These are phyloP conservation scores for Trichoderma brevicompactum DNA, from an alignment of 2,329 filamentous ascomycete genomes.

Conservation along the genomic window DNA sequence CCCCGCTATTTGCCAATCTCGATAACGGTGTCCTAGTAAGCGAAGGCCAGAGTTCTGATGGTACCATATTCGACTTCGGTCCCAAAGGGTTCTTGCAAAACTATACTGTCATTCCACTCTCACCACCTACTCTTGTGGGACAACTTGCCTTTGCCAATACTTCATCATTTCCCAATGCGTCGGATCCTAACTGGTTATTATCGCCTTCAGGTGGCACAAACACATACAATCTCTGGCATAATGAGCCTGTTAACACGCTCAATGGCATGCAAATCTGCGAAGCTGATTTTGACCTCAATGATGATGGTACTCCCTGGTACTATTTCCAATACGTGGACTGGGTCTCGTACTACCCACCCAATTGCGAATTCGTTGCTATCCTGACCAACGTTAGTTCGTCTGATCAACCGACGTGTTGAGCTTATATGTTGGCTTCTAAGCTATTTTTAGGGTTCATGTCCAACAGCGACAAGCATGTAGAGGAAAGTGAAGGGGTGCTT, in stretches of 20 bases:
- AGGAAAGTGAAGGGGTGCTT: no score
- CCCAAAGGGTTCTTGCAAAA: constrained; percentile 22
- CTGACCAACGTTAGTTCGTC: constrained; percentile 10
- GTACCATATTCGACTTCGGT: constrained; percentile 15
- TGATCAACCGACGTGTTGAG: constrained; percentile 20
- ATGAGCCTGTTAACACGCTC: constrained; percentile 14
- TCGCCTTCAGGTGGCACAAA: neutral
- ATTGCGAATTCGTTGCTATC: constrained; percentile 24
- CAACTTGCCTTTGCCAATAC: constrained; percentile 25
- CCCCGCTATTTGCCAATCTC: constrained; percentile 12
- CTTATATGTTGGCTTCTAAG: neutral
- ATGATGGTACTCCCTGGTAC: constrained; percentile 25
- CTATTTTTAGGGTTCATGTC: no score
- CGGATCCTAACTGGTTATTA: constrained; percentile 21
- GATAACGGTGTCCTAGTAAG: constrained; percentile 23
- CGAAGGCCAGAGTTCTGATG: constrained; percentile 1
- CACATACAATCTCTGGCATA: constrained; percentile 22
- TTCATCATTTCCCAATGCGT: constrained; percentile 12
- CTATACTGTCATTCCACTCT: neutral
- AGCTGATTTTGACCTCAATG: constrained; percentile 28
- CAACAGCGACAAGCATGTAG: no score
- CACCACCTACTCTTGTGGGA: constrained; percentile 14
- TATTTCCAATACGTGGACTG: constrained; percentile 29
- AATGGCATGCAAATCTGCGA: constrained; percentile 27
- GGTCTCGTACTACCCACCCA: constrained; percentile 10